Evolutionary conservation across 148 eudicot genomes (phyloP), one percentile per base, ranked within the genome.

Genomic region (Limonium bicolor): DNA sequence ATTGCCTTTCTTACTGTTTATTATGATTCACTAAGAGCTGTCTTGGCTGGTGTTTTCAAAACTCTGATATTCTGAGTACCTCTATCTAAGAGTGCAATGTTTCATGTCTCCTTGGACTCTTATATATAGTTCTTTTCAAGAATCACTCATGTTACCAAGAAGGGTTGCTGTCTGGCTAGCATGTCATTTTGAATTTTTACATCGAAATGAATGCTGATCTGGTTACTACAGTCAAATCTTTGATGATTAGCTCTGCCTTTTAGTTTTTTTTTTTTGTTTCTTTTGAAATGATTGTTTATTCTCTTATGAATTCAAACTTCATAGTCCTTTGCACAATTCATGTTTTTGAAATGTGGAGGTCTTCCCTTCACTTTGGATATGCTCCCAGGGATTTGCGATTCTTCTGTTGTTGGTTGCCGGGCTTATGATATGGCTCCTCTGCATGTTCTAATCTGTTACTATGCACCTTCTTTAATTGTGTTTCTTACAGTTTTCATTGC

Each of bases 401-500:
- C 7, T 39, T 6, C 41, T 6, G 12, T 9, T 39, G 19, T 19
- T 39, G 22, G 19, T 39, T 25, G 21, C 21, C 7, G 19, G 24
- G 21, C 19, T 39, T 22, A n/a, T 18, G 9, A 43, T 20, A 43
- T 23, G 30, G 27, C n/a, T n/a, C n/a, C n/a, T 41, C 27, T 41
- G 27, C 45, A 41, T 20, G 11, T 21, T 13, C 14, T 20, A 24
- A 7, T 10, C n/a, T 43, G 31, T 24, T 23, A 6, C 29, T 43
- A 13, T 42, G 2, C 19, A 24, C 19, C 16, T 23, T 2, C n/a
- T 22, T 5, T 31, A 23, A 5, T 12, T 42, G n/a, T 43, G 19
- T 55, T 40, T 46, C n/a, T n/a, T n/a, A n/a, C n/a, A 35, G 26
- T 37, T 35, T 13, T 32, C 13, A 38, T 11, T 39, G 51, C 14